These are phyloP conservation scores for Globisporangium middletonii DNA, from an alignment of 352 stramenopile species.

Conservation along the genomic window DNA sequence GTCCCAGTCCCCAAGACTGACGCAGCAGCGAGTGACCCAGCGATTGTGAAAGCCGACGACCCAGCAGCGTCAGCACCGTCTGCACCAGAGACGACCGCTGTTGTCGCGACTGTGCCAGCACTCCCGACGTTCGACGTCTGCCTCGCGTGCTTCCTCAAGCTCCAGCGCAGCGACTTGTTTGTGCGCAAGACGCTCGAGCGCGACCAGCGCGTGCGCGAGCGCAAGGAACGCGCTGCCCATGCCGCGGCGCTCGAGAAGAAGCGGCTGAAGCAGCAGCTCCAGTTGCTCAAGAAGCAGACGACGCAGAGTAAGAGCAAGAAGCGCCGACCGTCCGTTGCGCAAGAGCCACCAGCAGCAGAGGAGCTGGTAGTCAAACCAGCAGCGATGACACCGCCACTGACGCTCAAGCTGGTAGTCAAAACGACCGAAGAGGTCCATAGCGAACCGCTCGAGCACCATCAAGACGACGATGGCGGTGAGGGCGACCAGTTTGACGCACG, in stretches of 20 bases:
- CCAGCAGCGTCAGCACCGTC: neutral
- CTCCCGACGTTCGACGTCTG: slow-evolving; percentile 47
- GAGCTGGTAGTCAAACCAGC: neutral
- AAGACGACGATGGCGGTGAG: neutral
- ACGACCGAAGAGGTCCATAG: slow-evolving; percentile 11
- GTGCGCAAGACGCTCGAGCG: slow-evolving; percentile 44
- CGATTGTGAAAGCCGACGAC: neutral
- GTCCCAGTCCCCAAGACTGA: neutral
- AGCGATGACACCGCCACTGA: neutral
- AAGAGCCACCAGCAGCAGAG: neutral
- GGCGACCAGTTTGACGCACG: neutral
- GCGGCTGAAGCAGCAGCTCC: slow-evolving; percentile 35
- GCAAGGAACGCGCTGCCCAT: slow-evolving; percentile 16
- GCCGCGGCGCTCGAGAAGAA: slow-evolving; percentile 34
- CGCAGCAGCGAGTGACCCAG: no score
- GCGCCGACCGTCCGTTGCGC: slow-evolving; percentile 16
- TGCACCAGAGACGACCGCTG: neutral
- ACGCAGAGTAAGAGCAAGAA: slow-evolving; percentile 37
- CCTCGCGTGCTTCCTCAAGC: slow-evolving; percentile 64
- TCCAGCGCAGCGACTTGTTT: slow-evolving; percentile 60
- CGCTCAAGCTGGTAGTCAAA: neutral
- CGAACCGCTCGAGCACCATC: slow-evolving; percentile 1
- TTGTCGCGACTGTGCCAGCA: neutral
- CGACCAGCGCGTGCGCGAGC: slow-evolving; percentile 21
- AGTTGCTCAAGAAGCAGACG: slow-evolving; percentile 53